A percentile compares a stretch with the other conserved stretches of the same genome.
phyloP scores from a whole-genome alignment of 2,329 filamentous ascomycete genomes.

The Colletotrichum spaethianum region DNA sequence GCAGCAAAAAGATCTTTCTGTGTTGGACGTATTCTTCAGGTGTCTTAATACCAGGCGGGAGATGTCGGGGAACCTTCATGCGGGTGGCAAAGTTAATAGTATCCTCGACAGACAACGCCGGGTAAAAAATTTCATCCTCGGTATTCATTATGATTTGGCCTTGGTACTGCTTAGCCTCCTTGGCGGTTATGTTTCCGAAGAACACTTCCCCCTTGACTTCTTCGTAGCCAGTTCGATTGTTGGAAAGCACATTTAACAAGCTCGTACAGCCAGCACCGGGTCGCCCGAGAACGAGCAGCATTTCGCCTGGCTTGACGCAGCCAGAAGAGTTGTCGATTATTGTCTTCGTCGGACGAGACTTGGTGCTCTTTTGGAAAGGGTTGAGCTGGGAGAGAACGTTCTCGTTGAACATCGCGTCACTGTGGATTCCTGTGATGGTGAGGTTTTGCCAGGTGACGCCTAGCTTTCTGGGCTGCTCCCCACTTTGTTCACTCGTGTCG shows the following conservation, averaged over 20 bases:
- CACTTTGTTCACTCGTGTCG: too few species aligned
- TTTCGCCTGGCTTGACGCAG: too few species aligned
- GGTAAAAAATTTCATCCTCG: conserved; percentile 75
- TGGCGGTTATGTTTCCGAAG: conserved; percentile 47
- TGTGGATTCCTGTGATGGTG: too few species aligned
- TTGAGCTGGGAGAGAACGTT: too few species aligned
- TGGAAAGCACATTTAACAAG: conserved; percentile 49
- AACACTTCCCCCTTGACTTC: conserved; percentile 46
- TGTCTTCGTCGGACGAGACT: too few species aligned
- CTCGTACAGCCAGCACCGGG: conserved; percentile 52
- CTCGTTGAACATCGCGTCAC: too few species aligned
- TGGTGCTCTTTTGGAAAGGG: too few species aligned
- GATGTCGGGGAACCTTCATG: conserved; percentile 70
- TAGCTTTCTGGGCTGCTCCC: too few species aligned
- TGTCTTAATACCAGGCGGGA: conserved; percentile 60
- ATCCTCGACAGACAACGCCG: conserved; percentile 76
- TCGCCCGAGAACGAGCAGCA: conserved; percentile 50
- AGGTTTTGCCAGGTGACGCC: too few species aligned
- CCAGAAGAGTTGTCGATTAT: too few species aligned
- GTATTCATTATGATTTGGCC: conserved; percentile 52
- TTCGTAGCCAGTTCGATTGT: conserved; percentile 48
- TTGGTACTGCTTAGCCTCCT: conserved; percentile 45
- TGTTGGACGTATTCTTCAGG: conserved; percentile 44
- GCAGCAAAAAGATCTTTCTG: conserved; percentile 50
- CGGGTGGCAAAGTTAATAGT: conserved; percentile 78